A percentile compares a stretch with the other conserved stretches of the same genome.
Evolutionary conservation across 2,329 filamentous ascomycete genomes (phyloP).

Genomic region (Beauveria sp.): DNA sequence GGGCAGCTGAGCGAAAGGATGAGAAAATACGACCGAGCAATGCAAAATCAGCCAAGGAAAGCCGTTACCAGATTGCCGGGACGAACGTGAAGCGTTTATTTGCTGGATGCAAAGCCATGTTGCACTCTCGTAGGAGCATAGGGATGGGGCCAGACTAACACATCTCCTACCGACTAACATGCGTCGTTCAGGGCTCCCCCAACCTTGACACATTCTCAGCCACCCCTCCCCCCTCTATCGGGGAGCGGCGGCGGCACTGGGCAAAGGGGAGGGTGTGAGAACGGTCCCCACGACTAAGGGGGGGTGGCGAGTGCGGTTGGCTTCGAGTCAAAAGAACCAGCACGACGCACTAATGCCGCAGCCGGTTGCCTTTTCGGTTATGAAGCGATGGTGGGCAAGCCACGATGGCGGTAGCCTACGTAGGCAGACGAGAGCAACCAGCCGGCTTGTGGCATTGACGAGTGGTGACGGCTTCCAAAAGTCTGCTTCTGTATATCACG

Average conservation of each 20-base stretch:
- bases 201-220: neutral
- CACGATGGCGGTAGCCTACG: conserved; percentile 1
- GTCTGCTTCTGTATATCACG: neutral
- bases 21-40: conserved; percentile 9
- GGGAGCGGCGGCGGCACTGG: neutral
- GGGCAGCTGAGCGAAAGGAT: conserved; percentile 11
- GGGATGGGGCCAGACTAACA: conserved; percentile 10
- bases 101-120: conserved; percentile 9
- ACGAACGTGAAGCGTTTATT: conserved; percentile 11
- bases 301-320: neutral
- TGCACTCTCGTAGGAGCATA: conserved; percentile 9
- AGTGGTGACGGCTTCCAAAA: too few relatives aligned
- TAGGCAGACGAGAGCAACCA: conserved; percentile 1
- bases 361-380: conserved; percentile 3
- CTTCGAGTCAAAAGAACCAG: conserved; percentile 6
- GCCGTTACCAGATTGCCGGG: conserved; percentile 13
- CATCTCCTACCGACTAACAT: neutral
- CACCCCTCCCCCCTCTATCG: neutral
- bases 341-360: neutral
- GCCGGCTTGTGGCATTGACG: neutral
- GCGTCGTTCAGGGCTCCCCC: neutral
- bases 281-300: neutral
- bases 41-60: conserved; percentile 8
- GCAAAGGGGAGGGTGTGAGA: neutral
- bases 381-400: conserved; percentile 9